phyloP scores from a whole-genome alignment of 441 rosid genomes.

The Eutrema salsugineum region DNA sequence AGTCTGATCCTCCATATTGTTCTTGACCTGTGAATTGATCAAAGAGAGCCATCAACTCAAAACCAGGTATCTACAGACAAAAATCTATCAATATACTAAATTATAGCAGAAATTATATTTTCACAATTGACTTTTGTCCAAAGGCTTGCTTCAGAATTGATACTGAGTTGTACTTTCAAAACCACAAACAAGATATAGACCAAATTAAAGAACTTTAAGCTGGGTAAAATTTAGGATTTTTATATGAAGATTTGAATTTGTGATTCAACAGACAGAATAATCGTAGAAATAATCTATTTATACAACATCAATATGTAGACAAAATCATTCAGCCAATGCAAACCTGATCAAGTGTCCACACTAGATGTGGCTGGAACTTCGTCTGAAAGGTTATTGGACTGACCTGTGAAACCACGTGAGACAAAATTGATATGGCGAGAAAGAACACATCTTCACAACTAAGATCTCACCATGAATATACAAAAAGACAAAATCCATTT shows the following conservation, averaged over 20 bases:
- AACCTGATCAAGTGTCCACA: conserved; percentile 94
- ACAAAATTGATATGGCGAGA: background rate
- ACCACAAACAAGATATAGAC: background rate
- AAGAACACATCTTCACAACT: background rate
- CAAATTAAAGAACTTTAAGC: background rate
- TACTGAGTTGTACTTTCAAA: no score
- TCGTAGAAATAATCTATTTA: background rate
- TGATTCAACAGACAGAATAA: background rate
- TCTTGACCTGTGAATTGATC: conserved; percentile 51
- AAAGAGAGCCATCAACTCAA: background rate
- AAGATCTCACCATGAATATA: background rate
- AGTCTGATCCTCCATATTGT: conserved; percentile 61
- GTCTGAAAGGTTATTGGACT: conserved; percentile 79
- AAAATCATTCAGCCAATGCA: background rate
- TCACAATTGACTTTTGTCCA: background rate
- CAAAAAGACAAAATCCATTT: background rate
- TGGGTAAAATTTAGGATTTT: background rate
- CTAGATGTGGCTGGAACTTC: conserved; percentile 85
- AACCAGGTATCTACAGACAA: background rate
- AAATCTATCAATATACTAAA: background rate
- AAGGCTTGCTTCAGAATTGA: no score
- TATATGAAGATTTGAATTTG: background rate
- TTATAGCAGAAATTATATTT: background rate
- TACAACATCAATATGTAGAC: background rate
- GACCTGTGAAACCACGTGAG: conserved; percentile 40